These are phyloP conservation scores for Plasmopara halstedii DNA, from an alignment of 352 stramenopile genomes.

Conservation along the genomic window DNA sequence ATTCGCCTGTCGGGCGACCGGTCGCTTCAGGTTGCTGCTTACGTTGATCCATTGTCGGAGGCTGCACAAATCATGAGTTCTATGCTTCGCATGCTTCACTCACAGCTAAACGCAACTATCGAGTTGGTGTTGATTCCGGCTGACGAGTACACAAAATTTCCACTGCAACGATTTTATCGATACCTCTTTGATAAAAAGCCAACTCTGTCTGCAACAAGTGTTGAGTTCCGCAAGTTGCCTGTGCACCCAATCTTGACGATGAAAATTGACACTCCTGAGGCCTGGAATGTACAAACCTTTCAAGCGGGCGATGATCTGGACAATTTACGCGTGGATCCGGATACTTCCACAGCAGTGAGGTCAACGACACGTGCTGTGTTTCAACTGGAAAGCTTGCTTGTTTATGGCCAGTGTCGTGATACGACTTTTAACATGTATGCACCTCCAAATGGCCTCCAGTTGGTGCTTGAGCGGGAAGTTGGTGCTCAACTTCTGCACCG, in stretches of 20 bases:
- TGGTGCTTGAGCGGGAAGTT: constrained; percentile 81
- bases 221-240: constrained; percentile 76
- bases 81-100: constrained; percentile 72
- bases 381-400: constrained; percentile 82
- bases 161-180: constrained; percentile 90
- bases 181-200: constrained; percentile 75
- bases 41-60: constrained; percentile 88
- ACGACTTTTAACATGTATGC: constrained; percentile 70
- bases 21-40: constrained; percentile 56
- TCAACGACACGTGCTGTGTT: constrained; percentile 72
- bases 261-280: constrained; percentile 89
- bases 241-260: constrained; percentile 87
- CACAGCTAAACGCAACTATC: constrained; percentile 63
- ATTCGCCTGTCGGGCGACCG: constrained; percentile 35
- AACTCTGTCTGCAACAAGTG: constrained; percentile 29
- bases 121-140: constrained; percentile 59
- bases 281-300: constrained; percentile 89
- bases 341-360: constrained; percentile 40
- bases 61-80: constrained; percentile 84
- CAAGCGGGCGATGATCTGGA: constrained; percentile 79
- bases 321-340: constrained; percentile 83
- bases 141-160: constrained; percentile 78
- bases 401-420: constrained; percentile 88
- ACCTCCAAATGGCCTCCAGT: constrained; percentile 87
- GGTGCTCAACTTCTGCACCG: constrained; percentile 46